Evolutionary conservation across 768 basidiomycete genomes (phyloP), one percentile per base, ranked within the genome.

Genomic region (Pleurotus giganteus): DNA sequence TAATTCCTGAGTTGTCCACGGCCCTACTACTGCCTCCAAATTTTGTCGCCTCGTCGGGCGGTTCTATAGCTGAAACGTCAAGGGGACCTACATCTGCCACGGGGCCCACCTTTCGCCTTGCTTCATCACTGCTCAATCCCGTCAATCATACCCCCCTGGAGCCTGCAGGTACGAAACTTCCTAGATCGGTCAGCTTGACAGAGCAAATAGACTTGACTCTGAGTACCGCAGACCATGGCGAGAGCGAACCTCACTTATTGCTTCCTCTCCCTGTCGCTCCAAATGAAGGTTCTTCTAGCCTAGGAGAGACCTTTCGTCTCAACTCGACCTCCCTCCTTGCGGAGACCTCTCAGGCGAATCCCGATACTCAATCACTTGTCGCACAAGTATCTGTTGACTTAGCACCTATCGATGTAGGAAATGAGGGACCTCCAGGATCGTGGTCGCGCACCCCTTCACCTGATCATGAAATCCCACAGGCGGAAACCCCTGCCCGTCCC

Each of bases 371-470:
- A 11, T n/a, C 9, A 36, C 34, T 9, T 36, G n/a, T n/a, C 34
- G 11, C 34, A 36, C 9, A n/a, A 36, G 34, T n/a, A 11, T 36
- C 34, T 9, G 28, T 9, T 23, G 27, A 27, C 23, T 2, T 41
- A 29, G 15, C 29, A 27, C 27, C n/a, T 15, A 34, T 44, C 19
- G 49, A 56, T 4, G 54, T 53, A 11, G 56, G 58, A 9, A 59
- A 64, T 21, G 58, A 58, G 3, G 60, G 60, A 36, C 49, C 52
- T 45, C 56, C 46, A 50, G 64, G 63, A 61, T 67, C 49, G 51
- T 71, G 65, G 79, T 68, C 71, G 8, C 62, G 70, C 24, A 71
- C 72, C 3, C 66, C 70, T 23, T 71, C 72, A 8, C 73, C 71
- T 13, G 58, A 57, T 29, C 64, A 41, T 44, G 61, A 54, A 6